phyloP scores from a whole-genome alignment of 306 rosid species.

The Pueraria montana region DNA sequence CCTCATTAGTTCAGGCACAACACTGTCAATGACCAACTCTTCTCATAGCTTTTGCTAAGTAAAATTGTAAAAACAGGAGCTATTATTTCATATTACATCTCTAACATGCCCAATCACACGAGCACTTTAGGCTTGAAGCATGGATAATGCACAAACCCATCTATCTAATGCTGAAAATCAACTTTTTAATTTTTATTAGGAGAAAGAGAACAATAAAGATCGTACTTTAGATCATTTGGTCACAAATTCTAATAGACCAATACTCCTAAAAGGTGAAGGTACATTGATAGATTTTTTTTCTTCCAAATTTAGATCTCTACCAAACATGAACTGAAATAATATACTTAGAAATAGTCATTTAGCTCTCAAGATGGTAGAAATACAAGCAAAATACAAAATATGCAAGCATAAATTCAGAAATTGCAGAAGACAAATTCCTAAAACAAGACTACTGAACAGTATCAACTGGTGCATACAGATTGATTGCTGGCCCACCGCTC shows the following conservation, averaged over 20 bases:
- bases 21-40: slow-evolving; percentile 17
- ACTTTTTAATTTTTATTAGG: not conserved
- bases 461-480: slow-evolving; percentile 65
- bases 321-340: slow-evolving; percentile 23
- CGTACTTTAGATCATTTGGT: too few relatives aligned
- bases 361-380: slow-evolving; percentile 13
- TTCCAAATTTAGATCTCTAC: not conserved
- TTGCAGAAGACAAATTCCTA: slow-evolving; percentile 35
- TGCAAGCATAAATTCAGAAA: slow-evolving; percentile 35
- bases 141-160: not conserved
- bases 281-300: not conserved
- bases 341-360: slow-evolving; percentile 4
- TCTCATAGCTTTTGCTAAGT: not conserved
- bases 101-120: not conserved
- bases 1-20: slow-evolving; percentile 13
- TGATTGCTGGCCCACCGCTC: slow-evolving; percentile 99
- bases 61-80: not conserved
- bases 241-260: not conserved
- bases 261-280: not conserved
- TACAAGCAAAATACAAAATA: slow-evolving; percentile 9
- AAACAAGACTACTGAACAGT: slow-evolving; percentile 28
- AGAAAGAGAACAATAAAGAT: not conserved
- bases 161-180: not conserved
- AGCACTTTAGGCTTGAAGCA: not conserved
- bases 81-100: slow-evolving; percentile 3